Evolutionary conservation across 305 asterid genomes (phyloP).

Genomic region (Lippia alba): DNA sequence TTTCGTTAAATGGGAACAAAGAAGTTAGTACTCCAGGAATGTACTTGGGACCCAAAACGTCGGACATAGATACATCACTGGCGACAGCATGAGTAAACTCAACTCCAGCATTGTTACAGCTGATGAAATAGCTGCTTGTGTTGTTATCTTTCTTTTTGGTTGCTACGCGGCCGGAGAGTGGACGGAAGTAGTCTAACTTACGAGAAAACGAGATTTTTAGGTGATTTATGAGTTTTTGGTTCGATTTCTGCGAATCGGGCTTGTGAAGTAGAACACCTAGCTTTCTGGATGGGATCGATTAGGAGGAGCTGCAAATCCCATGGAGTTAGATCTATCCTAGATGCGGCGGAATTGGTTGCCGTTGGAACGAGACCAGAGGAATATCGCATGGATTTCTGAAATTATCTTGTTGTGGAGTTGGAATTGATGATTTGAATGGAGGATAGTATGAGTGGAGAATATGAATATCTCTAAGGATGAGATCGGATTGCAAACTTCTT

Average conservation of each 20-base stretch:
- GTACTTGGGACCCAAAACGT: conserved; percentile 33
- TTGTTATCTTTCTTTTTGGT: conserved; percentile 5
- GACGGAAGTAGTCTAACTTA: conserved; percentile 41
- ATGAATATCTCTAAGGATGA: too few species aligned
- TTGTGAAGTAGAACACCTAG: conserved; percentile 42
- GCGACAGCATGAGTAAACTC: conserved; percentile 37
- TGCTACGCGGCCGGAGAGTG: conserved; percentile 45
- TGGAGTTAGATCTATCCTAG: conserved; percentile 38
- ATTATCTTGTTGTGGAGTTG: conserved; percentile 5
- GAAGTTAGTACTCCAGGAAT: conserved; percentile 39
- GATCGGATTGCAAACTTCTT: too few species aligned
- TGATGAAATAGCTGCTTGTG: conserved; percentile 22
- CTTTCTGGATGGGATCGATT: conserved; percentile 43
- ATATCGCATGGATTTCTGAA: conserved; percentile 26
- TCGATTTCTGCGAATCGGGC: conserved; percentile 20
- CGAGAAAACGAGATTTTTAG: conserved; percentile 44
- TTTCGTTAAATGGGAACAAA: conserved; percentile 42
- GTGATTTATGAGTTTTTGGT: conserved; percentile 17
- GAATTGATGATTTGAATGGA: too few species aligned
- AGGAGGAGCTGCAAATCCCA: conserved; percentile 44
- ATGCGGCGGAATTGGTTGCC: conserved; percentile 18
- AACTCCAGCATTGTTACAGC: conserved; percentile 40
- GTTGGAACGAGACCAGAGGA: conserved; percentile 32
- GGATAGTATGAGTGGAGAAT: too few species aligned
- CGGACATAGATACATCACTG: conserved; percentile 18